A percentile compares a stretch with the other conserved stretches of the same genome.
phyloP scores from a whole-genome alignment of 2,329 filamentous ascomycete species.

The Sporothrix luriei region DNA sequence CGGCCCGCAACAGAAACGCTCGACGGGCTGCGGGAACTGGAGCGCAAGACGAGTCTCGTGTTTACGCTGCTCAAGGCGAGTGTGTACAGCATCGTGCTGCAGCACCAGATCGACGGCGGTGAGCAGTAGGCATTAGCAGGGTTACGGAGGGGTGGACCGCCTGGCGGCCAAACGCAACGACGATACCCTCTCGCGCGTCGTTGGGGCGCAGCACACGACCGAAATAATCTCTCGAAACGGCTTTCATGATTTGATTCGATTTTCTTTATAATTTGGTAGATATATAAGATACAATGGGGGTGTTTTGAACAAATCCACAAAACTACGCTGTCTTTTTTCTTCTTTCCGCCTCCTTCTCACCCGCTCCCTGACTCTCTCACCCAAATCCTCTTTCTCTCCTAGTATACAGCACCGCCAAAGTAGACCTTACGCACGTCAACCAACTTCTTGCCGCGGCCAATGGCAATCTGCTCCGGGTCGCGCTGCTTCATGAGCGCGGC shows the following conservation, averaged over 20 bases:
- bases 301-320: conserved; percentile 16
- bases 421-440: conserved; percentile 97
- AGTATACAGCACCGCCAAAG: conserved; percentile 77
- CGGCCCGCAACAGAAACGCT: conserved; percentile 79
- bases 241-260: not conserved
- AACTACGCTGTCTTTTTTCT: not conserved
- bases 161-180: conserved; percentile 8
- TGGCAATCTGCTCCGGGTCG: conserved; percentile 85
- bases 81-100: conserved; percentile 96
- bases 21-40: conserved; percentile 81
- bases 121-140: conserved; percentile 44
- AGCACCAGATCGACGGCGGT: conserved; percentile 88
- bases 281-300: conserved; percentile 24
- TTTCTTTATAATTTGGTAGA: conserved; percentile 12
- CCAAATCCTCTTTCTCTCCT: conserved; percentile 36
- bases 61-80: conserved; percentile 97
- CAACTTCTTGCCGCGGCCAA: conserved; percentile 88
- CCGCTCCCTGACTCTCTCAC: not conserved
- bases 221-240: too few relatives aligned
- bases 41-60: conserved; percentile 91
- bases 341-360: conserved; percentile 35
- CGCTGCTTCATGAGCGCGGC: conserved; percentile 80
- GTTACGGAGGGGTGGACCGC: not conserved
- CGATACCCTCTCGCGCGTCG: conserved; percentile 35
- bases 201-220: not conserved